phyloP scores from a whole-genome alignment of 495 filamentous ascomycete species.

The Penicillium bovifimosum region DNA sequence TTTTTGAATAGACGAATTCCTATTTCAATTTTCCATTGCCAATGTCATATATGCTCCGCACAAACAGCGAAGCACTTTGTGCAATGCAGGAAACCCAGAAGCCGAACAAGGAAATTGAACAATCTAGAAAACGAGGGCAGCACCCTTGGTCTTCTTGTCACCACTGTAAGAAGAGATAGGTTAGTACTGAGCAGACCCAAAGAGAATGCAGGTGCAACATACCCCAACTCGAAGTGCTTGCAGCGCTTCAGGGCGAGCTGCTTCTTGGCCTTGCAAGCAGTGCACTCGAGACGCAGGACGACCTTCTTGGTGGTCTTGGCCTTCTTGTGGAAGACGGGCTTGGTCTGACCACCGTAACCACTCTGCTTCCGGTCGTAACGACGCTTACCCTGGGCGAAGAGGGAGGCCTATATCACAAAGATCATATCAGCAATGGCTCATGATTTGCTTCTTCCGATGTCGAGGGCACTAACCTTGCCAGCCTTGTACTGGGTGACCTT shows the following conservation, averaged over 20 bases:
- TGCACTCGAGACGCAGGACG: constrained; percentile 95
- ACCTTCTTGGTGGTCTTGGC: constrained; percentile 99
- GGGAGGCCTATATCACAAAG: constrained; percentile 59
- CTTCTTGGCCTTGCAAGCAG: constrained; percentile 94
- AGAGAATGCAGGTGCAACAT: constrained; percentile 38
- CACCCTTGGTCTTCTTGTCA: constrained; percentile 99
- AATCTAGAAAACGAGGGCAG: constrained; percentile 93
- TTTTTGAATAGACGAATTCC: constrained; percentile 43
- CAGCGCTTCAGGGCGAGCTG: constrained; percentile 96
- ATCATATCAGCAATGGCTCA: constrained; percentile 22
- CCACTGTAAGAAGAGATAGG: constrained; percentile 56
- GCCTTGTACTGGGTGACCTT: constrained; percentile 98
- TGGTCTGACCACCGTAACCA: constrained; percentile 99
- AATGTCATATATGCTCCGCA: constrained; percentile 42
- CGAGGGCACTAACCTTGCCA: constrained; percentile 59
- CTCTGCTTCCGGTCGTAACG: constrained; percentile 99
- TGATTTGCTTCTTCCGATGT: background rate
- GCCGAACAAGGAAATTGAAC: constrained; percentile 46
- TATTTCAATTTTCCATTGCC: constrained; percentile 49
- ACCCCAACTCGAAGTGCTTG: constrained; percentile 99
- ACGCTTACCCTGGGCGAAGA: constrained; percentile 97
- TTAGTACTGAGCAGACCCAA: constrained; percentile 15
- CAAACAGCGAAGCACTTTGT: constrained; percentile 29
- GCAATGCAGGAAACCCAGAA: constrained; percentile 46
- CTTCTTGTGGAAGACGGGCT: constrained; percentile 99